Evolutionary conservation across 169 alveolate genomes (phyloP).

Genomic region (Eimeria maxima): DNA sequence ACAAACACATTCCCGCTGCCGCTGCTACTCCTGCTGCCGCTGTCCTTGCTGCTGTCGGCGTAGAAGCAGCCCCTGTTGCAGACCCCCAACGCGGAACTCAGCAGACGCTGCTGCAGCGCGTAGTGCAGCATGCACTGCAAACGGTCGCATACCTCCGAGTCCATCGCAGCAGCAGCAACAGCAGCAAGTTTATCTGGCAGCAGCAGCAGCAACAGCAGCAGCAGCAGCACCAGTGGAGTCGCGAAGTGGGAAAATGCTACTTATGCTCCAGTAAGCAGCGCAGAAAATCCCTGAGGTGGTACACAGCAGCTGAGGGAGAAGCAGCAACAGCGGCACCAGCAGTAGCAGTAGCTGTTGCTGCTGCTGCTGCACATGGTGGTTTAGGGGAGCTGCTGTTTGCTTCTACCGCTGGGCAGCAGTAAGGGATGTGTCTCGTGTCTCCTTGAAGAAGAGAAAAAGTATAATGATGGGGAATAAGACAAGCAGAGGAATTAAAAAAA

Average conservation of each 20-base stretch:
- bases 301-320: no score
- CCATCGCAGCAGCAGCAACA: neutral
- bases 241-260: no score
- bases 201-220: neutral
- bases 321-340: no score
- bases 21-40: neutral
- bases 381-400: no score
- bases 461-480: no score
- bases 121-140: slow-evolving; percentile 53
- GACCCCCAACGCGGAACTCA: neutral
- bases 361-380: no score
- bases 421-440: no score
- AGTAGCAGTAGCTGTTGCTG: neutral
- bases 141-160: neutral
- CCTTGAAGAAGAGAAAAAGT: no score
- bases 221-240: slow-evolving; percentile 19
- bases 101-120: slow-evolving; percentile 17
- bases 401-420: no score
- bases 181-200: neutral
- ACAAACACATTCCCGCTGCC: neutral
- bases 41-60: neutral
- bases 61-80: slow-evolving; percentile 36
- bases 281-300: no score
- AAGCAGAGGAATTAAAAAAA: no score
- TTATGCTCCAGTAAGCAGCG: neutral